Percentiles rank a stretch among this genome's conserved stretches.
Evolutionary conservation across 345 rosid genomes (phyloP).

Genomic region (Brassica cretica): DNA sequence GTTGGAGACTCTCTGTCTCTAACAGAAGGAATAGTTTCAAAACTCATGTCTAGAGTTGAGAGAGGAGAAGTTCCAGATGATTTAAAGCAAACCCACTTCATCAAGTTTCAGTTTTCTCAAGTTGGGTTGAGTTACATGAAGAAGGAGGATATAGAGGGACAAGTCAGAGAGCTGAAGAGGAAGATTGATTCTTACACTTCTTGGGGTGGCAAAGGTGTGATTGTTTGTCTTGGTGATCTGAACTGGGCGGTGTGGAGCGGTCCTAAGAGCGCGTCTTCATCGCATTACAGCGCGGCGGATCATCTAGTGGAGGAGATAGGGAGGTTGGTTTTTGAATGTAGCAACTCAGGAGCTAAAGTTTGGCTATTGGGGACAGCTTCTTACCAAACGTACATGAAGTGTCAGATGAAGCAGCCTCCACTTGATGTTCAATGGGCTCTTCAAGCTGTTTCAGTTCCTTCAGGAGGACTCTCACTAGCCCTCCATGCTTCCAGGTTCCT

Average conservation of each 20-base stretch:
- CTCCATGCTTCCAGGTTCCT: constrained; percentile 67
- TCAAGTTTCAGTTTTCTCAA: constrained; percentile 69
- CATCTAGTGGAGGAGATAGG: constrained; percentile 72
- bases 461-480: constrained; percentile 78
- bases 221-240: constrained; percentile 78
- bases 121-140: constrained; percentile 66
- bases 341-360: constrained; percentile 45
- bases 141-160: constrained; percentile 60
- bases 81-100: constrained; percentile 56
- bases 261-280: not conserved
- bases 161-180: constrained; percentile 56
- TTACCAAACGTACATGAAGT: constrained; percentile 74
- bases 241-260: constrained; percentile 60
- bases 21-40: constrained; percentile 58
- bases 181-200: constrained; percentile 54
- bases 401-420: constrained; percentile 82
- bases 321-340: constrained; percentile 47
- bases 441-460: constrained; percentile 85
- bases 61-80: constrained; percentile 74
- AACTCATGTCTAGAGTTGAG: constrained; percentile 58
- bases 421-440: constrained; percentile 80
- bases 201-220: constrained; percentile 54
- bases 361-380: constrained; percentile 79
- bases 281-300: constrained; percentile 52
- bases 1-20: constrained; percentile 66